Conservation (phyloP, 371 early-diverging fungal species). For the Mortierella sp. region DNA sequence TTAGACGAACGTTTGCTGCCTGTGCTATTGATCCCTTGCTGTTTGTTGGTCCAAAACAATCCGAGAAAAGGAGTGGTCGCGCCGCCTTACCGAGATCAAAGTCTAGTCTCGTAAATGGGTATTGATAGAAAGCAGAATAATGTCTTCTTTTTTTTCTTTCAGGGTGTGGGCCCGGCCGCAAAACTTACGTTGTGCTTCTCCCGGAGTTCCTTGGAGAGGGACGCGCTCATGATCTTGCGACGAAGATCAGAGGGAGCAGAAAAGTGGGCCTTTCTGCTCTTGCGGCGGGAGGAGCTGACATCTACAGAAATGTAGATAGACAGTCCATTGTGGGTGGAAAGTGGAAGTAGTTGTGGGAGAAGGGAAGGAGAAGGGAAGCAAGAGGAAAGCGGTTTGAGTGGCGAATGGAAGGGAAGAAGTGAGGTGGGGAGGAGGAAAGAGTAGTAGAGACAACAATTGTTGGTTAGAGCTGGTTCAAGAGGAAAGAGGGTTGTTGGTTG, state of each 20-base stretch:
- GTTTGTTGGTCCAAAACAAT: not conserved
- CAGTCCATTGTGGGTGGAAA: too few relatives aligned
- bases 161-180: conserved; percentile 50
- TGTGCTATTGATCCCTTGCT: too few relatives aligned
- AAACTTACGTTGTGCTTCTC: conserved; percentile 92
- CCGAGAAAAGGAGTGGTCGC: not conserved
- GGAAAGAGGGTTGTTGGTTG: too few relatives aligned
- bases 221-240: conserved; percentile 92
- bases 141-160: not conserved
- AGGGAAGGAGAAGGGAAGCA: not conserved
- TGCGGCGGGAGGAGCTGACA: not conserved
- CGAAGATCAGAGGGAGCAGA: conserved; percentile 64
- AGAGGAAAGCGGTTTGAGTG: not conserved
- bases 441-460: not conserved
- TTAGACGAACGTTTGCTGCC: too few relatives aligned
- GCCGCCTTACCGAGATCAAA: conserved; percentile 3
- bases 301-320: too few relatives aligned
- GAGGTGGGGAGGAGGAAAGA: not conserved
- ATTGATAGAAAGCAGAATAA: not conserved
- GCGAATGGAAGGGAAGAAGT: not conserved
- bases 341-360: too few relatives aligned
- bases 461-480: too few relatives aligned
- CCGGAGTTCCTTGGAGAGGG: conserved; percentile 97
- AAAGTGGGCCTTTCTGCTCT: conserved; percentile 99
- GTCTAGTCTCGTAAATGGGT: not conserved